Conservation (phyloP, 345 rosid species). For the Camelina hispida region DNA sequence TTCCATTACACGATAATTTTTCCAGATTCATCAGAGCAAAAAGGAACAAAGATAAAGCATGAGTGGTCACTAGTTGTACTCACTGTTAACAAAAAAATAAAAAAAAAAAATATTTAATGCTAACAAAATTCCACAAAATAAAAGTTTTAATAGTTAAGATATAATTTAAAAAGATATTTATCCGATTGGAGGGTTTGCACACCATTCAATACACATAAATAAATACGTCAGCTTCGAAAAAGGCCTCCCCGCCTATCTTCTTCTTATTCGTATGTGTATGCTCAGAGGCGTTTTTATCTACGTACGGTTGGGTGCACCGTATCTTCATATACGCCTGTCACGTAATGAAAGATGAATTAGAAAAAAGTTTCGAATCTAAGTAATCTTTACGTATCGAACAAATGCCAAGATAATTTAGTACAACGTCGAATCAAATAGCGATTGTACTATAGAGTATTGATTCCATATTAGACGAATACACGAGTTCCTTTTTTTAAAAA, state of each 20-base stretch:
- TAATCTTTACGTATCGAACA: background rate
- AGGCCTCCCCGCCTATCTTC: conserved; percentile 7
- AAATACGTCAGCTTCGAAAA: conserved; percentile 38
- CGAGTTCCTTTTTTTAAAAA: background rate
- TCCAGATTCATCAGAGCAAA: conserved; percentile 22
- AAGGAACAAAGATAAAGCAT: conserved; percentile 38
- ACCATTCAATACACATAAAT: conserved; percentile 42
- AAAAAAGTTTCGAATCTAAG: background rate
- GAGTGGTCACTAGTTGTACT: conserved; percentile 41
- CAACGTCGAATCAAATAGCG: conserved; percentile 16
- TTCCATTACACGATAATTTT: background rate
- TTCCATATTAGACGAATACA: conserved; percentile 4
- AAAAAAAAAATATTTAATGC: conserved; percentile 3
- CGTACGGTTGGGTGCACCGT: conserved; percentile 18
- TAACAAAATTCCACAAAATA: conserved; percentile 25
- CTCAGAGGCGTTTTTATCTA: background rate
- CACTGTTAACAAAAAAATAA: background rate
- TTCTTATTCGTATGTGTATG: background rate
- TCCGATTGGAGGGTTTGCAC: conserved; percentile 43
- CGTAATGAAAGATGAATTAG: background rate
- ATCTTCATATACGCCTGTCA: conserved; percentile 9
- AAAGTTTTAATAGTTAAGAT: background rate
- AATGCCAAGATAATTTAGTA: conserved; percentile 18
- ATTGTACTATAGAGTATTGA: background rate
- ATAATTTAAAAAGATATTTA: conserved; percentile 26